A percentile compares a stretch with the other conserved stretches of the same genome.
Evolutionary conservation across 2,329 filamentous ascomycete genomes (phyloP).

Genomic region (Chrysosporium queenslandicum): DNA sequence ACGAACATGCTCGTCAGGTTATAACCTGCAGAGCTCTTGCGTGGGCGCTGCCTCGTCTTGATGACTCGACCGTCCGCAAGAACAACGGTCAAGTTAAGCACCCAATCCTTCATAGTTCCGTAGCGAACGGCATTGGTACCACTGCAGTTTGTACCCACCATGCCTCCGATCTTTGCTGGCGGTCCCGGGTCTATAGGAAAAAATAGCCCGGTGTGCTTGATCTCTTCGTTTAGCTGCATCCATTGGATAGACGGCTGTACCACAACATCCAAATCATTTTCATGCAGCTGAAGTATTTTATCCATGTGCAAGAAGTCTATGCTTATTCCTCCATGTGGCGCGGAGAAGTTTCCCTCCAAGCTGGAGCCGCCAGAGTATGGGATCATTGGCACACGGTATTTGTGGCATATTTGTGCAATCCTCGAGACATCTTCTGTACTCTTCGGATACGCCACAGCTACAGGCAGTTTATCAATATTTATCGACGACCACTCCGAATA

Average conservation of each 20-base stretch:
- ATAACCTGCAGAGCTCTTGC: constrained; percentile 62
- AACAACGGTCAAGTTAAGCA: constrained; percentile 61
- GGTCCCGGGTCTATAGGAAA: constrained; percentile 84
- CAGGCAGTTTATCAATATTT: constrained; percentile 53
- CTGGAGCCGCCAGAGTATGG: constrained; percentile 79
- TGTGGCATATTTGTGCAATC: constrained; percentile 62
- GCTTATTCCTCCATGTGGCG: constrained; percentile 75
- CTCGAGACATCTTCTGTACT: constrained; percentile 54
- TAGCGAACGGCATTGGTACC: constrained; percentile 54
- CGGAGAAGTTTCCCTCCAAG: constrained; percentile 81
- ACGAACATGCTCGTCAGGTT: constrained; percentile 60
- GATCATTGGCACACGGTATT: constrained; percentile 72
- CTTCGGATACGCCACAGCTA: constrained; percentile 55
- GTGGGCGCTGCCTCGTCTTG: constrained; percentile 56
- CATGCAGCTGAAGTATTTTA: constrained; percentile 64
- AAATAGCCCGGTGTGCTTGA: constrained; percentile 67
- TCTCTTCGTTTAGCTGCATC: constrained; percentile 74
- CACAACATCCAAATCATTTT: constrained; percentile 83
- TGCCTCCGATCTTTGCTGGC: constrained; percentile 48
- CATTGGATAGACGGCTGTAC: constrained; percentile 88
- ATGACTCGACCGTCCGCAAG: constrained; percentile 58
- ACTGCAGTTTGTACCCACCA: constrained; percentile 59
- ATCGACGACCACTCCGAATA: constrained; percentile 62
- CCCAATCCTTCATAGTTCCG: constrained; percentile 68
- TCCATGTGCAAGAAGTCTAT: constrained; percentile 89